Conservation (phyloP, 2,329 filamentous ascomycete genomes). For the Ceratocystis diversiconidia region DNA sequence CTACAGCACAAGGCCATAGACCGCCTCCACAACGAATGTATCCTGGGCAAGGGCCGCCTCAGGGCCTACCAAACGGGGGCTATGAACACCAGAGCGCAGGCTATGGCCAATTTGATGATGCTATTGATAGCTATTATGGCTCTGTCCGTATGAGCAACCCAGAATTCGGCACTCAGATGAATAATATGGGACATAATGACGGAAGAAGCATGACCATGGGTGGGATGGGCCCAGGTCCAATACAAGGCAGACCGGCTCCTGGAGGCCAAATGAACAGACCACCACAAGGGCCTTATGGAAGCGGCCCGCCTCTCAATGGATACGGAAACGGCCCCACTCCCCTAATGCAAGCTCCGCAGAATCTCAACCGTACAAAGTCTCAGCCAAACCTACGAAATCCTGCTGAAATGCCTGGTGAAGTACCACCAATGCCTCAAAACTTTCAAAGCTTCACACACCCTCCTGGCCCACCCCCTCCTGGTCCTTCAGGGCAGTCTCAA, state of each 20-base stretch:
- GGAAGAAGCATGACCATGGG: slow-evolving; percentile 15
- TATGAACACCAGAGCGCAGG: slow-evolving; percentile 16
- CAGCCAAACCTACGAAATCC: slow-evolving; percentile 53
- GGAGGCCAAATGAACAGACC: slow-evolving; percentile 18
- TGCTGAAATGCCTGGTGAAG: slow-evolving; percentile 58
- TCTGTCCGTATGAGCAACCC: slow-evolving; percentile 22
- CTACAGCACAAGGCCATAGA: slow-evolving; percentile 39
- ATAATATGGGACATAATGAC: slow-evolving; percentile 4
- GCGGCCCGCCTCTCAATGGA: not conserved
- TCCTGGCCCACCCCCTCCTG: slow-evolving; percentile 7
- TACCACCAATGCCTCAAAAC: slow-evolving; percentile 34
- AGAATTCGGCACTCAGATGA: slow-evolving; percentile 20
- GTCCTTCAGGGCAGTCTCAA: not conserved
- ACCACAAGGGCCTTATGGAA: not conserved
- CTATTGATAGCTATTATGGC: slow-evolving; percentile 22
- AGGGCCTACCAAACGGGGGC: slow-evolving; percentile 20
- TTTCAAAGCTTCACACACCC: slow-evolving; percentile 13
- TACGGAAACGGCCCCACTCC: slow-evolving; percentile 11
- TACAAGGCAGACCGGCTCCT: slow-evolving; percentile 9
- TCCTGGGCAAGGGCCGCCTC: slow-evolving; percentile 30
- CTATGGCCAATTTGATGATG: slow-evolving; percentile 20
- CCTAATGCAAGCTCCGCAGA: slow-evolving; percentile 27
- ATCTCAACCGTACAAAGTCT: slow-evolving; percentile 48
- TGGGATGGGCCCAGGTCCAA: slow-evolving; percentile 4
- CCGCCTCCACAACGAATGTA: slow-evolving; percentile 41